These are phyloP conservation scores for Ascochyta koolunga DNA, from an alignment of 2,329 filamentous ascomycete species.

Conservation along the genomic window DNA sequence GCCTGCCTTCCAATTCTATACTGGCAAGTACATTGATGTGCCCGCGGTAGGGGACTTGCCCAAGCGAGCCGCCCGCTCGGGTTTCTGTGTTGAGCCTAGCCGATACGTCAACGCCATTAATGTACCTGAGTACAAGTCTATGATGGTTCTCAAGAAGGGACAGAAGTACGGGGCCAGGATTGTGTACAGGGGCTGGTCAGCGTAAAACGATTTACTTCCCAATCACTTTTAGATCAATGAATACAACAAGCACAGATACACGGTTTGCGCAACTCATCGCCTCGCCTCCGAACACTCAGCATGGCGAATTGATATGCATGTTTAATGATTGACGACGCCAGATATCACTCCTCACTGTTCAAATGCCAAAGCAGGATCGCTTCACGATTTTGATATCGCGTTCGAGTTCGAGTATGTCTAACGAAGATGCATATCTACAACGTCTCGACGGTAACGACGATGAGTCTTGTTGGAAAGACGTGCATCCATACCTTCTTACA, in stretches of 20 bases:
- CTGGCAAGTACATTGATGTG: slow-evolving; percentile 82
- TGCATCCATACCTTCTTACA: background rate
- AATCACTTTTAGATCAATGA: background rate
- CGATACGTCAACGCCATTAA: slow-evolving; percentile 90
- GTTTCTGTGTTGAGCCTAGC: slow-evolving; percentile 91
- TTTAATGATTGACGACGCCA: background rate
- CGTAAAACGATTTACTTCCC: slow-evolving; percentile 14
- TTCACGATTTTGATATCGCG: background rate
- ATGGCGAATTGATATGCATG: background rate
- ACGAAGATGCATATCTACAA: too few species aligned
- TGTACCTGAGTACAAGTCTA: slow-evolving; percentile 76
- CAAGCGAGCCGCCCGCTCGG: slow-evolving; percentile 70
- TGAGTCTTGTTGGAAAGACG: too few species aligned
- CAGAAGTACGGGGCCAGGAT: slow-evolving; percentile 80
- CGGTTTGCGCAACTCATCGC: background rate
- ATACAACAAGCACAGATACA: background rate
- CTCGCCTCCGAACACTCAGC: background rate
- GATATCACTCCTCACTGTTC: background rate
- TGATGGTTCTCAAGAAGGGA: slow-evolving; percentile 83
- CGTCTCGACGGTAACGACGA: too few species aligned
- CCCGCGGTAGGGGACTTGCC: slow-evolving; percentile 65
- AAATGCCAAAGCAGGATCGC: background rate
- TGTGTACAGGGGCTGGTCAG: slow-evolving; percentile 85
- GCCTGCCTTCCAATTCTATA: slow-evolving; percentile 97
- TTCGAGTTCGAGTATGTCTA: background rate